Evolutionary conservation across 495 filamentous ascomycete species (phyloP).

Genomic region (Annulohypoxylon maeteangense): DNA sequence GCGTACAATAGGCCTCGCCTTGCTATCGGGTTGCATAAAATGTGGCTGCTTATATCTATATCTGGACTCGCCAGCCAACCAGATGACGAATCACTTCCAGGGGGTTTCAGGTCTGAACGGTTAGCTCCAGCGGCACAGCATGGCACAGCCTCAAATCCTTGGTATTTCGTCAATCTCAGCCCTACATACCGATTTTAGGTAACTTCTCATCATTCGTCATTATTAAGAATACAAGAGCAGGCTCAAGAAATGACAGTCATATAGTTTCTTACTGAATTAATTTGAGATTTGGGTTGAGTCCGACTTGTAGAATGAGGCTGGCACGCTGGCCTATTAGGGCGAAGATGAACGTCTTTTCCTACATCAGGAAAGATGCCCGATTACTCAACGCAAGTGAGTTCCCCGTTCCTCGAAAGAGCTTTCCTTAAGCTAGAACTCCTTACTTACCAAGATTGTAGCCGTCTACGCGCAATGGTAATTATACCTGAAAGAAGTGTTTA

Average conservation of each 20-base stretch:
- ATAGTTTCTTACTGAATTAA: neutral
- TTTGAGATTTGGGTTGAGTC: neutral
- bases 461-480: slow-evolving; percentile 37
- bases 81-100: neutral
- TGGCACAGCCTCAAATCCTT: neutral
- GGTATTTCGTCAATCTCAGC: neutral
- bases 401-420: neutral
- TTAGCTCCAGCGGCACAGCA: neutral
- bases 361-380: slow-evolving; percentile 15
- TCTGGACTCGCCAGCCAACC: neutral
- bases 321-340: neutral
- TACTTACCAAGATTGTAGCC: slow-evolving; percentile 14
- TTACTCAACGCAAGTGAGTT: slow-evolving; percentile 31
- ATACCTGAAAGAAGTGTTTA: neutral
- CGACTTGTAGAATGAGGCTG: neutral
- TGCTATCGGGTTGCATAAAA: neutral
- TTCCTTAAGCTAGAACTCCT: neutral
- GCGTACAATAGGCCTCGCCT: neutral
- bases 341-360: slow-evolving; percentile 18
- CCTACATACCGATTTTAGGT: neutral
- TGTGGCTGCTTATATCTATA: neutral
- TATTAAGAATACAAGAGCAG: neutral
- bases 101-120: neutral
- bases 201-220: neutral
- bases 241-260: neutral